A percentile compares a stretch with the other conserved stretches of the same genome.
Conservation (phyloP, 805 yeast species). For the Saturnispora serradocipensis region DNA sequence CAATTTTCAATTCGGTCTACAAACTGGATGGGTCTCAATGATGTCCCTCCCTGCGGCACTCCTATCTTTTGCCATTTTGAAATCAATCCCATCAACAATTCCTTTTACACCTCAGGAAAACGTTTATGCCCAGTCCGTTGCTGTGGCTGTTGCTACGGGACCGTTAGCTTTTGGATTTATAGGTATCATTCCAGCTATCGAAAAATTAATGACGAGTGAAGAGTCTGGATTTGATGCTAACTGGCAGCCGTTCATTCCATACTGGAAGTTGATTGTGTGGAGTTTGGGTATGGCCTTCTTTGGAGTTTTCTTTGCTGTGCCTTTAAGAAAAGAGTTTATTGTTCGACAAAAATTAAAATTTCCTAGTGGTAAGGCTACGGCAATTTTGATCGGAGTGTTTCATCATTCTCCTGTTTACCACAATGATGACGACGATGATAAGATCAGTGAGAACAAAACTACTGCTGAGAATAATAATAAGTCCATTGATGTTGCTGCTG, state of each 20-base stretch:
- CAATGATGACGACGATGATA: not conserved
- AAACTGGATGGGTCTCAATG: slow-evolving; percentile 99
- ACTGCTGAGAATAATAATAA: not conserved
- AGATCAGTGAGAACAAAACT: not conserved
- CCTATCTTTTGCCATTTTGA: slow-evolving; percentile 77
- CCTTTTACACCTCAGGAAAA: slow-evolving; percentile 86
- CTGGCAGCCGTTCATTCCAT: slow-evolving; percentile 26
- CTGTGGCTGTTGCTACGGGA: slow-evolving; percentile 97
- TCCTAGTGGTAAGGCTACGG: slow-evolving; percentile 96
- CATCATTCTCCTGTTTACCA: slow-evolving; percentile 45
- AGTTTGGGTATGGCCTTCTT: slow-evolving; percentile 80
- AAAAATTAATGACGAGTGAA: slow-evolving; percentile 67
- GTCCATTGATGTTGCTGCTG: not conserved
- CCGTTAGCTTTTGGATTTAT: slow-evolving; percentile 93
- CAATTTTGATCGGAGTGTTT: slow-evolving; percentile 79
- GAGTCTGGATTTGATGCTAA: slow-evolving; percentile 58
- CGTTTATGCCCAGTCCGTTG: slow-evolving; percentile 82
- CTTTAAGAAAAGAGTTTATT: slow-evolving; percentile 77
- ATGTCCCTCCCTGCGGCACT: slow-evolving; percentile 94
- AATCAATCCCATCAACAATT: slow-evolving; percentile 34
- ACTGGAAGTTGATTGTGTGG: slow-evolving; percentile 65
- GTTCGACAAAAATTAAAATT: slow-evolving; percentile 82
- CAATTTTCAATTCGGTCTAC: slow-evolving; percentile 92
- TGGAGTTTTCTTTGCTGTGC: slow-evolving; percentile 93
- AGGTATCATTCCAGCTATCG: slow-evolving; percentile 94